Base-by-base conservation (phyloP, 2,329 filamentous ascomycete species). In the Colletotrichum sp. region DNA sequence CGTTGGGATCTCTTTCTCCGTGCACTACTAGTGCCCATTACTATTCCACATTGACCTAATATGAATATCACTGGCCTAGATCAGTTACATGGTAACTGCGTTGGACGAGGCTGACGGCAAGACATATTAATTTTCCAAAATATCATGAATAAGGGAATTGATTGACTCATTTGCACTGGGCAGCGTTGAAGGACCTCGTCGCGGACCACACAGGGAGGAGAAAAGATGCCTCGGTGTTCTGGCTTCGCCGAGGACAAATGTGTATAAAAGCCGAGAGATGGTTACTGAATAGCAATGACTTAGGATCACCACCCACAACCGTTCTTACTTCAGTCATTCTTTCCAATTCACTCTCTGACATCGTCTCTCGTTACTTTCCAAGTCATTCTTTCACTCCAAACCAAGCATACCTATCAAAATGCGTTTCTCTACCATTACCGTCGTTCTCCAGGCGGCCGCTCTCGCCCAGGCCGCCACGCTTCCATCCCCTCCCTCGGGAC, bases 51-150 rank as follows among this genome's bases (percentile, higher is more conserved):
- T 0, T 48, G 2, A 5, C 18, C 5, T 2, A 1, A n/a, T 12
- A n/a, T 0, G 38, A 0, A 48, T 6, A 6, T 48, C 18, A 48
- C 38, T 0, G 18, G 38, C 38, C 38, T 12, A 2, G 18, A n/a
- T 0, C 1, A n/a, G 9, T 12, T n/a, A 1, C 18, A 10, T 0
- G 9, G 18, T 18, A 48, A 3, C 2, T n/a, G 1, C 1, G 38
- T 0, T 48, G 18, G 9, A n/a, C 9, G 18, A 48, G 38, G 38
- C 38, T 48, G 38, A 1, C 38, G 18, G 1, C 0, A 48, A n/a
- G 9, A n/a, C n/a, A 48, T 0, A 48, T 10, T 43, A 12, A 12
- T 1, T 18, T n/a, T 3, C 18, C 18, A n/a, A 9, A 2, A n/a
- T 10, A 3, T 48, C 18, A 6, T n/a, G 38, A 1, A 48, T 48